These are phyloP conservation scores for Diddensiella transvaalensis DNA, from an alignment of 805 yeast genomes.

Conservation along the genomic window DNA sequence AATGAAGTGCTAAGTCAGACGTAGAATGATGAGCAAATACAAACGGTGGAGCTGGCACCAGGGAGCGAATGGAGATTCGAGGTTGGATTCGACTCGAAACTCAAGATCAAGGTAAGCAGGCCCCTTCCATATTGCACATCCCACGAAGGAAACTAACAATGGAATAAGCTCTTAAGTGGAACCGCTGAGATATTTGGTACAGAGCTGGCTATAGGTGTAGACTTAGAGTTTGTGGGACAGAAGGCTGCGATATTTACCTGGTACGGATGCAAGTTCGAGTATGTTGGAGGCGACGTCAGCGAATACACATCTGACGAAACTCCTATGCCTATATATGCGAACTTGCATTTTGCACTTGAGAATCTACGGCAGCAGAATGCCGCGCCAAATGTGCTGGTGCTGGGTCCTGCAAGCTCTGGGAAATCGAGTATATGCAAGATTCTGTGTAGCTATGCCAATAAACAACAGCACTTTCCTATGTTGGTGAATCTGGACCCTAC, in stretches of 20 bases:
- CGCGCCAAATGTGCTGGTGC: constrained; percentile 57
- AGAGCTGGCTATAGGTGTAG: constrained; percentile 72
- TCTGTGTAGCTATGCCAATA: constrained; percentile 70
- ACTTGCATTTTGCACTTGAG: constrained; percentile 74
- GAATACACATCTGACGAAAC: constrained; percentile 73
- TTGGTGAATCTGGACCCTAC: constrained; percentile 76
- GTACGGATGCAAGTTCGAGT: constrained; percentile 63
- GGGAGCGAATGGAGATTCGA: constrained; percentile 75
- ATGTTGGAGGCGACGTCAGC: constrained; percentile 27
- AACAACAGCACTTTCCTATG: constrained; percentile 60
- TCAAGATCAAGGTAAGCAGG: constrained; percentile 45
- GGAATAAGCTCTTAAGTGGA: constrained; percentile 49
- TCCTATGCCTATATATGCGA: constrained; percentile 58
- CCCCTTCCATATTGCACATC: not conserved
- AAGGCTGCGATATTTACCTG: constrained; percentile 56
- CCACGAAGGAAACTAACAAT: not conserved
- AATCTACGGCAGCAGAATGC: constrained; percentile 36
- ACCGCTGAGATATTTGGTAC: constrained; percentile 90
- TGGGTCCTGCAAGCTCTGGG: constrained; percentile 74
- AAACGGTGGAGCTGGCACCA: constrained; percentile 28
- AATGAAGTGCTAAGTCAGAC: not conserved
- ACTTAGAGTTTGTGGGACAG: constrained; percentile 53
- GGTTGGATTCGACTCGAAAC: constrained; percentile 47
- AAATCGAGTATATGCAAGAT: constrained; percentile 73
- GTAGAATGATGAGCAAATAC: constrained; percentile 3